A percentile compares a stretch with the other conserved stretches of the same genome.
These are phyloP conservation scores for Chalciporus sphaerocephalus DNA, from an alignment of 768 basidiomycete species.

Conservation along the genomic window DNA sequence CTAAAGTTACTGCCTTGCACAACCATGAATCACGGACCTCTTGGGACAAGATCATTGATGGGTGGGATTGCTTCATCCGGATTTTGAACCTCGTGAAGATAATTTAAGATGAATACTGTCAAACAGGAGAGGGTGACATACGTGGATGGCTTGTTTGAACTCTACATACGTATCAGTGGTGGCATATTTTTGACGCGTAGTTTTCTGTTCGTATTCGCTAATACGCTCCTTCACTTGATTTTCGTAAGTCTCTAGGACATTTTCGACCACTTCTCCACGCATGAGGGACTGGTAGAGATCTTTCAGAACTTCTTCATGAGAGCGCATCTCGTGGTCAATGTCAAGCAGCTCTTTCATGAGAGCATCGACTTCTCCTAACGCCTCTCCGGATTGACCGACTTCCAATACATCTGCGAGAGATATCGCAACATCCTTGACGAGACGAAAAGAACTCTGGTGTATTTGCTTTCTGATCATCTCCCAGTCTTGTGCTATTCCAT, in stretches of 20 bases:
- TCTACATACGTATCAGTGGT: slow-evolving; percentile 53
- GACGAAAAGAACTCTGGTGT: slow-evolving; percentile 38
- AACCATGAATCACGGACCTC: slow-evolving; percentile 41
- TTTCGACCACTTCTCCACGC: slow-evolving; percentile 50
- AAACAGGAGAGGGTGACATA: slow-evolving; percentile 32
- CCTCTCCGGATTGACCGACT: slow-evolving; percentile 46
- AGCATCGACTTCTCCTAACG: slow-evolving; percentile 54
- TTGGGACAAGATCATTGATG: slow-evolving; percentile 64
- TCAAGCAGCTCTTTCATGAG: slow-evolving; percentile 71
- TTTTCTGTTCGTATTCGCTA: slow-evolving; percentile 52
- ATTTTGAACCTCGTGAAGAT: slow-evolving; percentile 58
- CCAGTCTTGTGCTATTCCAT: slow-evolving; percentile 64
- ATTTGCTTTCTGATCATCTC: slow-evolving; percentile 46
- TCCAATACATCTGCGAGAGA: slow-evolving; percentile 62
- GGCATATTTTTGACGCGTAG: slow-evolving; percentile 75
- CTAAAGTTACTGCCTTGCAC: neutral
- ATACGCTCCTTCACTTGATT: slow-evolving; percentile 38
- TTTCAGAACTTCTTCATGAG: slow-evolving; percentile 51
- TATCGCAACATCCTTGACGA: slow-evolving; percentile 50
- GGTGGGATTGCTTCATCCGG: slow-evolving; percentile 71
- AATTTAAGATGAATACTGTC: slow-evolving; percentile 5
- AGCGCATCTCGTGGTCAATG: slow-evolving; percentile 54
- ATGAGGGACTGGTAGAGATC: slow-evolving; percentile 54
- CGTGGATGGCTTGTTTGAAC: slow-evolving; percentile 68
- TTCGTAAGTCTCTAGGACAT: slow-evolving; percentile 50